Evolutionary conservation across 495 filamentous ascomycete species (phyloP), one percentile per base, ranked within the genome.

Genomic region (Podospora fimiseda): DNA sequence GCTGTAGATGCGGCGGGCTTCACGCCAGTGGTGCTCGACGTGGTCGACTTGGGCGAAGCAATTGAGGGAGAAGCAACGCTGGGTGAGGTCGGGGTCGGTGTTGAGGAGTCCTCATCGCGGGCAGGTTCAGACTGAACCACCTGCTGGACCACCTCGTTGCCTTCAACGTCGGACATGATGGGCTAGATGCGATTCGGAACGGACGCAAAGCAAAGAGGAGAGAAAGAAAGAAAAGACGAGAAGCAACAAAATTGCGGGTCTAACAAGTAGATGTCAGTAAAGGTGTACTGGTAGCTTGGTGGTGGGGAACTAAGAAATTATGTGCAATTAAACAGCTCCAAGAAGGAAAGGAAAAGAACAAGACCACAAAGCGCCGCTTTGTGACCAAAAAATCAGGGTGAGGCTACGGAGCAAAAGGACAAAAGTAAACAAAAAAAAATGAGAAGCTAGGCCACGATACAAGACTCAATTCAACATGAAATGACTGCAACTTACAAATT

Each of bases 151-250:
- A 66, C 68, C 42, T 73, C 71, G 55, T 68, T 61, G 43, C 63
- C 62, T 27, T 74, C 72, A 57, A 56, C 64, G 60, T 76, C 73
- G 53, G 73, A 74, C 72, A 76, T 75, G 61, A 27, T 64, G 62
- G 66, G 52, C 56, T 21, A 48, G 37, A 43, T 42, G 20, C 11
- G 15, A 27, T 21, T 39, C 15, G 6, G 42, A 41, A 5, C 4
- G 16, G 4, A 2, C n/a, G 16, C 4, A 21, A 40, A 14, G 27
- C 15, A 27, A 27, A 37, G 15, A 19, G 20, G 18, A 20, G n/a
- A n/a, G 38, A 36, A 15, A 48, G 46, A 42, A 42, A 18, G 24
- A 33, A 8, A 18, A 45, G 37, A 23, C n/a, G 13, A 14, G 16
- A 9, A 41, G 50, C 52, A 44, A 59, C n/a, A n/a, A 51, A 24